Percentiles rank a stretch among this genome's conserved stretches.
Evolutionary conservation across 495 filamentous ascomycete genomes (phyloP).

Genomic region (Coniosporium apollinis): DNA sequence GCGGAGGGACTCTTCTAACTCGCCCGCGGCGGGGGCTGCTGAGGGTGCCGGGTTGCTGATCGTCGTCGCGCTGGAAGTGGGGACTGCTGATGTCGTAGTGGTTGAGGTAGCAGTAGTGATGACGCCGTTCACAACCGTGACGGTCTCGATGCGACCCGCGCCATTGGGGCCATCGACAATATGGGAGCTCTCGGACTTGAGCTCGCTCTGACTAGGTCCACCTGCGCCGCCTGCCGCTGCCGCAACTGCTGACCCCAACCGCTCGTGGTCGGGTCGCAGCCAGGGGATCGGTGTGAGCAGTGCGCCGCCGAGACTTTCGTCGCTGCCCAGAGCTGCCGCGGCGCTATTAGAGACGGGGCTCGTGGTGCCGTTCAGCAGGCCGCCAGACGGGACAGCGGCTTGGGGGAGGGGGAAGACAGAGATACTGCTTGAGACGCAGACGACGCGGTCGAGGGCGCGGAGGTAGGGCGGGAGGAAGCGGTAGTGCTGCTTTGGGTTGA

Average conservation of each 20-base stretch:
- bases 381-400: conserved; percentile 30
- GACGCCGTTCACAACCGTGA: conserved; percentile 43
- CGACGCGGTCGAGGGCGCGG: conserved; percentile 76
- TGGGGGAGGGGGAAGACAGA: conserved; percentile 69
- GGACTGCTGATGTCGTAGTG: conserved; percentile 3
- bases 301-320: conserved; percentile 81
- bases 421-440: conserved; percentile 72
- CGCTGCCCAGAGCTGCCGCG: conserved; percentile 43
- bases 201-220: conserved; percentile 24
- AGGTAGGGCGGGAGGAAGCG: conserved; percentile 65
- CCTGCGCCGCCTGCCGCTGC: conserved; percentile 9
- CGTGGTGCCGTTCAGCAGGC: conserved; percentile 22
- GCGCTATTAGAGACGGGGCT: conserved; percentile 14
- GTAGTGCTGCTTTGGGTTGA: conserved; percentile 63
- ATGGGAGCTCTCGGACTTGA: conserved; percentile 49
- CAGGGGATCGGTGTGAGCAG: conserved; percentile 89
- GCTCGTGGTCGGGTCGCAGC: conserved; percentile 33
- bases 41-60: conserved; percentile 15
- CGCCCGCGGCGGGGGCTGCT: conserved; percentile 17
- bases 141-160: conserved; percentile 53
- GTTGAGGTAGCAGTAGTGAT: conserved; percentile 3
- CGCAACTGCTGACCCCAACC: conserved; percentile 14
- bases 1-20: conserved; percentile 16
- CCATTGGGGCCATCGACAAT: conserved; percentile 58
- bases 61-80: background rate